Evolutionary conservation across 2,329 filamentous ascomycete genomes (phyloP).

Genomic region (Aspergillus floridensis): DNA sequence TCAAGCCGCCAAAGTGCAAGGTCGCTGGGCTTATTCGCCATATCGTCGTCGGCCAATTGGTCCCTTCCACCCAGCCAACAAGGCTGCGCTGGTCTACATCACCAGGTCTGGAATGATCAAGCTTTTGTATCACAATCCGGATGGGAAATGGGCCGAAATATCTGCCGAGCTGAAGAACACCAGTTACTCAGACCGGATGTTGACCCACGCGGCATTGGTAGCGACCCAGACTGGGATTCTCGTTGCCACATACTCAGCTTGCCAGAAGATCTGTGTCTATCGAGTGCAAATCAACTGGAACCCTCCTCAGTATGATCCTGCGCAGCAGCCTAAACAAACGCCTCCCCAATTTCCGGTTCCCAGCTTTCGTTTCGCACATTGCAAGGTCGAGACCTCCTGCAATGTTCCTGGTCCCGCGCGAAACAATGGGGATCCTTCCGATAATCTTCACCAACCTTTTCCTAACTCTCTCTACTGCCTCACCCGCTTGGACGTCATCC

Average conservation of each 20-base stretch:
- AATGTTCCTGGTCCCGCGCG: slow-evolving; percentile 29
- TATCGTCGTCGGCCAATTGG: slow-evolving; percentile 64
- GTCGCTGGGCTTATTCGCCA: slow-evolving; percentile 67
- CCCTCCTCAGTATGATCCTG: slow-evolving; percentile 53
- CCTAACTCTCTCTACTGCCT: slow-evolving; percentile 55
- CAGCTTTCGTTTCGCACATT: slow-evolving; percentile 37
- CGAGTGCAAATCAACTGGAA: slow-evolving; percentile 75
- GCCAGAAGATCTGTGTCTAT: slow-evolving; percentile 71
- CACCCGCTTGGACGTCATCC: slow-evolving; percentile 72
- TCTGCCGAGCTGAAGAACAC: slow-evolving; percentile 72
- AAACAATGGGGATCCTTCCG: slow-evolving; percentile 23
- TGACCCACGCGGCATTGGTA: slow-evolving; percentile 74
- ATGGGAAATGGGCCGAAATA: slow-evolving; percentile 68
- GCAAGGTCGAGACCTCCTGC: slow-evolving; percentile 37
- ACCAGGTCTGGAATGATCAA: slow-evolving; percentile 71
- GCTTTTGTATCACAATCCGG: slow-evolving; percentile 74
- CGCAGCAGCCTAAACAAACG: slow-evolving; percentile 28
- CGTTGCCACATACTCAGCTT: slow-evolving; percentile 49
- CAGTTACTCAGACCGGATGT: slow-evolving; percentile 68
- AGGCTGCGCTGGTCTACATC: slow-evolving; percentile 73
- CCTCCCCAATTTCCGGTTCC: slow-evolving; percentile 34
- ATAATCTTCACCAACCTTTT: slow-evolving; percentile 23
- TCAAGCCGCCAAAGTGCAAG: slow-evolving; percentile 62
- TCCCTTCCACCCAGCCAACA: slow-evolving; percentile 65
- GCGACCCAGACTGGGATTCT: slow-evolving; percentile 63